phyloP scores from a whole-genome alignment of 108 stramenopile genomes.

The Nitzschia putrida region DNA sequence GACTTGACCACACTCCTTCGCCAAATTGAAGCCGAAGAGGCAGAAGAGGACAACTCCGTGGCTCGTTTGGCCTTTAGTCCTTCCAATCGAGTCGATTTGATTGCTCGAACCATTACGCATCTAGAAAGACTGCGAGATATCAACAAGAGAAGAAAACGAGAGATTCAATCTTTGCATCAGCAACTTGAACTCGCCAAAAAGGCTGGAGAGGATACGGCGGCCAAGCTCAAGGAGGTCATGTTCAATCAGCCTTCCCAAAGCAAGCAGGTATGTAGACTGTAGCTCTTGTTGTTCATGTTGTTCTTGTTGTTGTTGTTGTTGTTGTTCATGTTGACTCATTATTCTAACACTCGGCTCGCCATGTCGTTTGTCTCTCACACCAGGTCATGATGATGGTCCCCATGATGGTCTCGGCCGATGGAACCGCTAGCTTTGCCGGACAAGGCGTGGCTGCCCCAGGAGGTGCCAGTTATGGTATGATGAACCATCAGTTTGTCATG shows the following conservation, averaged over 20 bases:
- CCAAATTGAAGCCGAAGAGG: slow-evolving; percentile 64
- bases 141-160: slow-evolving; percentile 42
- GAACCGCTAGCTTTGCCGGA: slow-evolving; percentile 16
- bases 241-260: slow-evolving; percentile 24
- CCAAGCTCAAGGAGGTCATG: slow-evolving; percentile 45
- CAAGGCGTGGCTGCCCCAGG: slow-evolving; percentile 14
- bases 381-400: slow-evolving; percentile 89
- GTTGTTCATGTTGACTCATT: neutral
- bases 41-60: slow-evolving; percentile 18
- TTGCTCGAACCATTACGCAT: slow-evolving; percentile 67
- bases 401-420: slow-evolving; percentile 76
- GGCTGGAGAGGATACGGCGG: slow-evolving; percentile 53
- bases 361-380: no score
- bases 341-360: no score
- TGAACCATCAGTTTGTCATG: slow-evolving; percentile 31
- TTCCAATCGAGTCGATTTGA: slow-evolving; percentile 81
- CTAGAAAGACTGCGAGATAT: slow-evolving; percentile 44
- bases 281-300: neutral
- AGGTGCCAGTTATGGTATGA: slow-evolving; percentile 12
- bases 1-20: slow-evolving; percentile 66
- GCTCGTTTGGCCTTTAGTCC: slow-evolving; percentile 42
- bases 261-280: slow-evolving; percentile 9
- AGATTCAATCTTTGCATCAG: slow-evolving; percentile 57
- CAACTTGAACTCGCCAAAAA: slow-evolving; percentile 57
- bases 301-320: slow-evolving; percentile 12